These are phyloP conservation scores for Knoxdaviesia proteae DNA, from an alignment of 2,329 filamentous ascomycete species.

Conservation along the genomic window DNA sequence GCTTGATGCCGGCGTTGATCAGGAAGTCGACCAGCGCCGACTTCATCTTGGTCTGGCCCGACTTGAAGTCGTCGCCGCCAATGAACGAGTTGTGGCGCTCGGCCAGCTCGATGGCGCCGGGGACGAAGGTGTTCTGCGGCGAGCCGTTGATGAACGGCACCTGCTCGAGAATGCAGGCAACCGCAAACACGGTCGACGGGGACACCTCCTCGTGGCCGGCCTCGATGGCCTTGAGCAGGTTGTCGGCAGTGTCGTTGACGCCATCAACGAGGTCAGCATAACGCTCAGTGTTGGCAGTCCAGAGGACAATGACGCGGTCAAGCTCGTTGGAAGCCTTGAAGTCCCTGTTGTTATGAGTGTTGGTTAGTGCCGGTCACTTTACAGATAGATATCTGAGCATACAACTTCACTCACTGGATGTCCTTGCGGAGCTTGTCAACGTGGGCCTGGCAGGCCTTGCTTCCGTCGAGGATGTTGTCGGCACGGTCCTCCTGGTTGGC, in stretches of 20 bases:
- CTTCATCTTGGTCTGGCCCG: constrained; percentile 99
- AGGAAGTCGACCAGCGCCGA: constrained; percentile 95
- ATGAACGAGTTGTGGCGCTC: constrained; percentile 78
- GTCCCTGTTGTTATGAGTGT: constrained; percentile 27
- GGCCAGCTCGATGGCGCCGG: constrained; percentile 73
- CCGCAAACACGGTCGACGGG: constrained; percentile 87
- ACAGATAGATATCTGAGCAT: constrained; percentile 21
- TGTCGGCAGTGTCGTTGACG: constrained; percentile 92
- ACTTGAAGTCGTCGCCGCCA: constrained; percentile 98
- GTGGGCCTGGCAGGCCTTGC: constrained; percentile 68
- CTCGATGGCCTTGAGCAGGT: constrained; percentile 75
- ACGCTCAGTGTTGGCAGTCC: constrained; percentile 98
- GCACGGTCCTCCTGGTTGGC: constrained; percentile 95
- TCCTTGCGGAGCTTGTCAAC: constrained; percentile 86
- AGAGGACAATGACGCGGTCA: constrained; percentile 92
- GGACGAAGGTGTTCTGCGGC: constrained; percentile 96
- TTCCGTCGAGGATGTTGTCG: constrained; percentile 70
- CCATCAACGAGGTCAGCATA: constrained; percentile 75
- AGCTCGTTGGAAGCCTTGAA: constrained; percentile 75
- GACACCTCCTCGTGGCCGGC: constrained; percentile 75
- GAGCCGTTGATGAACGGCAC: constrained; percentile 97
- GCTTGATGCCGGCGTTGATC: constrained; percentile 95
- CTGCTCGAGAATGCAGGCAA: constrained; percentile 78
- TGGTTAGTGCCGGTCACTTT: background rate
- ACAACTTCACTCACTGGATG: constrained; percentile 29